phyloP scores from a whole-genome alignment of 163 green algal genomes.

The Chloroidium sp. region DNA sequence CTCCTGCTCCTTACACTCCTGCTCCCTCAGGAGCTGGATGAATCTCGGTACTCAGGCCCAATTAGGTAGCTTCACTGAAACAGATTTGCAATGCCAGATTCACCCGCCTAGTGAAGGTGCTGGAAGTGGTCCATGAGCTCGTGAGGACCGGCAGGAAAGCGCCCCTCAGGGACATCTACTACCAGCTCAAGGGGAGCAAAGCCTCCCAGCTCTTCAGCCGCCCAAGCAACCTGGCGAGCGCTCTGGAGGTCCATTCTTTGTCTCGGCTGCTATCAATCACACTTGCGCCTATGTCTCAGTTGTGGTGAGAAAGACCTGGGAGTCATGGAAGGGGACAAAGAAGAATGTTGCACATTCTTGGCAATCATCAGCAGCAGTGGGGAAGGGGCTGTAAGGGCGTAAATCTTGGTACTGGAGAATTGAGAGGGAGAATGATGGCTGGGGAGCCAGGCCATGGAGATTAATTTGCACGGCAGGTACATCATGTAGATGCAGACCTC shows the following conservation, averaged over 20 bases:
- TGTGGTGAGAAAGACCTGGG: slow-evolving; percentile 1
- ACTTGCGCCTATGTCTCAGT: not conserved
- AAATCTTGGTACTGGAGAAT: too few species aligned
- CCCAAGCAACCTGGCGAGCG: slow-evolving; percentile 5
- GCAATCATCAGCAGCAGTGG: too few species aligned
- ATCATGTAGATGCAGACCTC: too few species aligned
- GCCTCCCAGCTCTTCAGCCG: slow-evolving; percentile 31
- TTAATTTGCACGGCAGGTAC: too few species aligned
- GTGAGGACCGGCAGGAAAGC: slow-evolving; percentile 25
- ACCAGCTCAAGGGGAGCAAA: slow-evolving; percentile 28
- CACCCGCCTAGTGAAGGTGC: slow-evolving; percentile 21
- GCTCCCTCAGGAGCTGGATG: too few species aligned
- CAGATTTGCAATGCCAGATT: not conserved
- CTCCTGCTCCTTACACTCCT: too few species aligned
- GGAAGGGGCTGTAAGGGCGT: too few species aligned
- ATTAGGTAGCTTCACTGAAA: too few species aligned
- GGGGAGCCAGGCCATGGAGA: too few species aligned
- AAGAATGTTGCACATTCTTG: slow-evolving; percentile 29
- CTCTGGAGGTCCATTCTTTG: not conserved
- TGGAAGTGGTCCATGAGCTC: slow-evolving; percentile 47
- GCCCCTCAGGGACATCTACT: slow-evolving; percentile 62
- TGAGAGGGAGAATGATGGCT: too few species aligned
- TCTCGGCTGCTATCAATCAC: not conserved
- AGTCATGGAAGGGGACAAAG: not conserved
- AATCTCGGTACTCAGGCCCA: too few species aligned